Conservation (phyloP, 306 rosid genomes). For the Malus fusca region DNA sequence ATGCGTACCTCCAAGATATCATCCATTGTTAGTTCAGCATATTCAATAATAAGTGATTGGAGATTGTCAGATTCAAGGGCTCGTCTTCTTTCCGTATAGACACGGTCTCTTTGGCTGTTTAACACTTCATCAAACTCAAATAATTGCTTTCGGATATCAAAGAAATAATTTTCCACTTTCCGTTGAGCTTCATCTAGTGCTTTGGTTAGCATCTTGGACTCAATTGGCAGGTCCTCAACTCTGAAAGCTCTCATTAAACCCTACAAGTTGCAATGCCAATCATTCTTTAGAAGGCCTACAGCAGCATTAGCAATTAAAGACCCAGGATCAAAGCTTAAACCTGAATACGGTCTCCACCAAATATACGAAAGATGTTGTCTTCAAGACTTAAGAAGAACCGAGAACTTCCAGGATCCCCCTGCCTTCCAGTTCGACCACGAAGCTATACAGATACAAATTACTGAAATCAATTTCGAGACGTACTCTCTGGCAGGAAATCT, state of each 20-base stretch:
- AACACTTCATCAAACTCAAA: constrained; percentile 93
- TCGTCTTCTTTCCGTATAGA: constrained; percentile 89
- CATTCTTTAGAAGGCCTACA: constrained; percentile 1
- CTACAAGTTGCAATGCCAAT: constrained; percentile 36
- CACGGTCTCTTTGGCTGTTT: constrained; percentile 93
- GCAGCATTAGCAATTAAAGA: constrained; percentile 16
- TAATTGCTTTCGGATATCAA: constrained; percentile 91
- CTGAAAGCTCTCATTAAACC: constrained; percentile 95
- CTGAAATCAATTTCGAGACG: constrained; percentile 13
- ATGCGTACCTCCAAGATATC: constrained; percentile 69
- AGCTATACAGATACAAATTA: constrained; percentile 40
- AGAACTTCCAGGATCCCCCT: constrained; percentile 96
- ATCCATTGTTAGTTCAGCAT: constrained; percentile 96
- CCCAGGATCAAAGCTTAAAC: constrained; percentile 32
- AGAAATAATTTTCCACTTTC: constrained; percentile 94
- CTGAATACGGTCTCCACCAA: constrained; percentile 97
- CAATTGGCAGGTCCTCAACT: constrained; percentile 96
- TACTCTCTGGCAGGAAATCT: constrained; percentile 5
- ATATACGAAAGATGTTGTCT: constrained; percentile 89
- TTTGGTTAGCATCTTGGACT: constrained; percentile 95
- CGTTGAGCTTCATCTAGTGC: constrained; percentile 98
- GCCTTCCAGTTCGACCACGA: constrained; percentile 96
- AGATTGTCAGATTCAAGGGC: constrained; percentile 83
- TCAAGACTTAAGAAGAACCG: constrained; percentile 96
- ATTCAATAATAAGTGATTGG: constrained; percentile 78